phyloP scores from a whole-genome alignment of 306 rosid species.

The Cicer judaicum region DNA sequence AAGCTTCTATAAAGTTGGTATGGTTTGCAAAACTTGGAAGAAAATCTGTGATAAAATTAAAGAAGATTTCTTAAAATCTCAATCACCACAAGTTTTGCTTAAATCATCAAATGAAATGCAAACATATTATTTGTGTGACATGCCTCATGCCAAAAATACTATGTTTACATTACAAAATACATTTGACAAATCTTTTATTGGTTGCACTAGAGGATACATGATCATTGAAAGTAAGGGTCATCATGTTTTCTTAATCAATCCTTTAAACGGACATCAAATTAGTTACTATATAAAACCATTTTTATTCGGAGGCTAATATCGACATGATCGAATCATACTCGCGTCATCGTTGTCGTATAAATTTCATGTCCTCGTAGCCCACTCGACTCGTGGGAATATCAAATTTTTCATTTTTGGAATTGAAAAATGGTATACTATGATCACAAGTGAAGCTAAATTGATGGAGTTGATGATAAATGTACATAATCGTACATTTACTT shows the following conservation, averaged over 20 bases:
- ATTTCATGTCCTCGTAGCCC: too few relatives aligned
- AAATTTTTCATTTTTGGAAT: too few relatives aligned
- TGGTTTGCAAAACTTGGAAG: too few relatives aligned
- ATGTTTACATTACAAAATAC: too few relatives aligned
- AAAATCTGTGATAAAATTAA: not conserved
- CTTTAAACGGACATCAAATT: not conserved
- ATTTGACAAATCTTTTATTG: not conserved
- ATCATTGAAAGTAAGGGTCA: not conserved
- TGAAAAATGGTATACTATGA: too few relatives aligned
- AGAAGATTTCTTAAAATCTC: not conserved
- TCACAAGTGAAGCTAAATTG: not conserved
- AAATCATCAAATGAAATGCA: not conserved
- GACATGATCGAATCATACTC: not conserved
- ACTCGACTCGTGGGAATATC: too few relatives aligned
- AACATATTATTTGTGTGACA: not conserved
- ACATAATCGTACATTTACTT: not conserved
- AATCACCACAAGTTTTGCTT: constrained; percentile 6
- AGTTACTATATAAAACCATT: not conserved
- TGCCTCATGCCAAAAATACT: not conserved
- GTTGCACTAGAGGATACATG: not conserved
- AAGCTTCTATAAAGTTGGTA: not conserved
- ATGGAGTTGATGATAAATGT: not conserved
- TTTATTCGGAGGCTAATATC: not conserved
- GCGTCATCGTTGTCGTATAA: not conserved
- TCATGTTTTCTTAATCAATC: not conserved